Conservation (phyloP, 129 eudicot genomes). For the Centella asiatica region DNA sequence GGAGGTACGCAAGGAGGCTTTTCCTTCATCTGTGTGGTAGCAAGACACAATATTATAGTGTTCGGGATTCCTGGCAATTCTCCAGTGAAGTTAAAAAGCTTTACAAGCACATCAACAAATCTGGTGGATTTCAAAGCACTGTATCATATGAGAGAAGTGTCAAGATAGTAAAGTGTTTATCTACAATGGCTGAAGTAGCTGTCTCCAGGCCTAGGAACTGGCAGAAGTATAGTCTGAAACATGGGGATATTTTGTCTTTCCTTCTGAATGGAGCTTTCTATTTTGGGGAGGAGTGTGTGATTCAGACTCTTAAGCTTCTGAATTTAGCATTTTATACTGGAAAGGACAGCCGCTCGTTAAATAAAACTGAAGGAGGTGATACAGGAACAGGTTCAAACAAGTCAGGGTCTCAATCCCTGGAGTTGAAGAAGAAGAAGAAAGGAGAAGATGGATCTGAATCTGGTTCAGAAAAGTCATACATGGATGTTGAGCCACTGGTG, state of each 20-base stretch:
- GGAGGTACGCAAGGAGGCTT: constrained; percentile 94
- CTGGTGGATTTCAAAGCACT: constrained; percentile 81
- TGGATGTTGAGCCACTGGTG: constrained; percentile 85
- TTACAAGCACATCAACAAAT: constrained; percentile 73
- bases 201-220: constrained; percentile 94
- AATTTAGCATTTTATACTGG: constrained; percentile 85
- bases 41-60: constrained; percentile 92
- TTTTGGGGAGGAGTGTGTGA: constrained; percentile 85
- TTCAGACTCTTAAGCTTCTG: constrained; percentile 79
- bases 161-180: constrained; percentile 76
- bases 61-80: constrained; percentile 94
- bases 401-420: constrained; percentile 55
- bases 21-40: constrained; percentile 96
- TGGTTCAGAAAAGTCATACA: constrained; percentile 63
- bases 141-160: constrained; percentile 95
- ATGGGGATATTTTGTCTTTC: constrained; percentile 76
- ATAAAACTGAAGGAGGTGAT: constrained; percentile 70
- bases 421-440: constrained; percentile 90
- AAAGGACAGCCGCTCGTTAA: constrained; percentile 55
- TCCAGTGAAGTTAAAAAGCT: constrained; percentile 87
- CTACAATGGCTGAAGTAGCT: constrained; percentile 96
- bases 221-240: constrained; percentile 94
- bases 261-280: constrained; percentile 70
- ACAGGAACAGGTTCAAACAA: constrained; percentile 49
- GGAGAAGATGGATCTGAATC: constrained; percentile 79